Conservation (phyloP, 345 rosid genomes). For the Physaria fendleri region DNA sequence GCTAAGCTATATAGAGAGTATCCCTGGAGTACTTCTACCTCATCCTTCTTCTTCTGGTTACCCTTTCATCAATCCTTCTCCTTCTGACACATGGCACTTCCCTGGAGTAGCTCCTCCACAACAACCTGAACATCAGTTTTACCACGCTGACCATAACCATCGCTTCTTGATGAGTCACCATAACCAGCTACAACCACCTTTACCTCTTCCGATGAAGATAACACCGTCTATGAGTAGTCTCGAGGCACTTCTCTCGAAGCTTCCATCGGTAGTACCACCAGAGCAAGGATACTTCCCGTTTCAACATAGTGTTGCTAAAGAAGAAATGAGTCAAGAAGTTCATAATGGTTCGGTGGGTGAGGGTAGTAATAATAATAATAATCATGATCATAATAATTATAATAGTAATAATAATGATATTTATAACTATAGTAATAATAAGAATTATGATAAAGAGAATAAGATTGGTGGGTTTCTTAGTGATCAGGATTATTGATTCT, state of each 20-base stretch:
- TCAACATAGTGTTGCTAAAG: slow-evolving; percentile 40
- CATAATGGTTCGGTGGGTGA: slow-evolving; percentile 33
- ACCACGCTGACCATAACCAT: slow-evolving; percentile 25
- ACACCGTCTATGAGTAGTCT: slow-evolving; percentile 97
- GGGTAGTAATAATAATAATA: slow-evolving; percentile 20
- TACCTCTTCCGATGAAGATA: slow-evolving; percentile 40
- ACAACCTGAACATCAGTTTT: slow-evolving; percentile 37
- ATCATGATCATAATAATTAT: background rate
- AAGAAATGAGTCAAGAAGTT: slow-evolving; percentile 35
- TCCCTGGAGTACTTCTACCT: slow-evolving; percentile 89
- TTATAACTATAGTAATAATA: slow-evolving; percentile 27
- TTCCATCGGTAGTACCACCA: slow-evolving; percentile 82
- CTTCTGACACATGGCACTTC: slow-evolving; percentile 50
- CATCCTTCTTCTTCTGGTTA: slow-evolving; percentile 80
- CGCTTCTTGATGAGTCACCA: slow-evolving; percentile 17
- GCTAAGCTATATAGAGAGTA: slow-evolving; percentile 86
- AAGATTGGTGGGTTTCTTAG: slow-evolving; percentile 34
- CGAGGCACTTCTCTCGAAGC: slow-evolving; percentile 90
- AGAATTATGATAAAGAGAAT: slow-evolving; percentile 35
- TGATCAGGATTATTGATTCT: slow-evolving; percentile 30
- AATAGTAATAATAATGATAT: slow-evolving; percentile 18
- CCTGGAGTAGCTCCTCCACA: slow-evolving; percentile 34
- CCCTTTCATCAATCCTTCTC: slow-evolving; percentile 45
- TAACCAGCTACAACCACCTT: slow-evolving; percentile 12
- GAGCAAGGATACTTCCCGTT: slow-evolving; percentile 22